A percentile compares a stretch with the other conserved stretches of the same genome.
Conservation (phyloP, 805 yeast species). For the Brettanomyces anomalus region DNA sequence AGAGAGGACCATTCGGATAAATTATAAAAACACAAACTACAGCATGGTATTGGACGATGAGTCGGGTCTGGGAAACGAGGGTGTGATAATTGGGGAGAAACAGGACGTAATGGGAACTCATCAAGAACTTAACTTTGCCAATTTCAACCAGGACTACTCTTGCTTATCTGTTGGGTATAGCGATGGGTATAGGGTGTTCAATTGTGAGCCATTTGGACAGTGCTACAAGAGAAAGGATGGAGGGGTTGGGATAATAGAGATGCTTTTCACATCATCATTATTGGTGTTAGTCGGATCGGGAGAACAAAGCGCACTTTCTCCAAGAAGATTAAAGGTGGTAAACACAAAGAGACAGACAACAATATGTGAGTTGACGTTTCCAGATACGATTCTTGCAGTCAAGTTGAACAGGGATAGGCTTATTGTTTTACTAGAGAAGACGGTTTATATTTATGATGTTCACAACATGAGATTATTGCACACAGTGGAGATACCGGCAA, state of each 20-base stretch:
- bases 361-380: constrained; percentile 87
- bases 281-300: constrained; percentile 81
- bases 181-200: constrained; percentile 62
- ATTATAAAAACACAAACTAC: no score
- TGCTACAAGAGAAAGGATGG: constrained; percentile 47
- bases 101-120: no score
- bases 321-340: constrained; percentile 74
- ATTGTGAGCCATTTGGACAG: constrained; percentile 80
- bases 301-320: constrained; percentile 63
- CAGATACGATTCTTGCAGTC: constrained; percentile 67
- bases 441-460: constrained; percentile 83
- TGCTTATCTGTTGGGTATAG: constrained; percentile 72
- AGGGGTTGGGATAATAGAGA: constrained; percentile 70
- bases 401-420: constrained; percentile 77
- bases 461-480: constrained; percentile 79
- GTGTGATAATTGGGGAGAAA: no score
- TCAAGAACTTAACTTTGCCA: constrained; percentile 2
- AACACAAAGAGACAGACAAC: constrained; percentile 65
- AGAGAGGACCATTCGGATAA: no score
- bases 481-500: constrained; percentile 57
- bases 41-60: no score
- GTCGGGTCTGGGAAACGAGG: no score
- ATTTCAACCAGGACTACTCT: constrained; percentile 80
- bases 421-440: constrained; percentile 75
- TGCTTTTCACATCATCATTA: constrained; percentile 83